Evolutionary conservation across 306 rosid species (phyloP), one percentile per base, ranked within the genome.

Genomic region (Lathyrus aphaca): DNA sequence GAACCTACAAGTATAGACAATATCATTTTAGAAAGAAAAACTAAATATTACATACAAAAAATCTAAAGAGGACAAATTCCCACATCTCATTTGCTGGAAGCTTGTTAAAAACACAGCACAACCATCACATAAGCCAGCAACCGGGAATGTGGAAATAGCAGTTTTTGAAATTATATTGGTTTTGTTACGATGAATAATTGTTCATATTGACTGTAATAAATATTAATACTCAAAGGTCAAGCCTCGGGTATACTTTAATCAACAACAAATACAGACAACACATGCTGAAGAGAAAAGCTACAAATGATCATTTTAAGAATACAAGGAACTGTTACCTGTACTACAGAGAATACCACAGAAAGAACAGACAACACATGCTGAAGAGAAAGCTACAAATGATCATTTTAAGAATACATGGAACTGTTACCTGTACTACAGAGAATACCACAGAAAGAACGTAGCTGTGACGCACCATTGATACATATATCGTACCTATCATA

Each of bases 381-480:
- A 46, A 45, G 66, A 39, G 15, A 15, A 40, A 76, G 29, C 71
- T 61, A 72, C 57, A 59, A 53, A 40, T 63, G 39, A 63, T 14
- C 15, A 51, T 19, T 67, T 44, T 19, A 61, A 39, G 19, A 53
- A 64, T 35, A 68, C 35, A 32, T 18, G 69, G 67, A 68, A 63
- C n/a, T 32, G 66, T 67, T 84, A 95, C 99, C 99, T 95, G 99
- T 74, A 89, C 55, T 29, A 91, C 90, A 59, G 99, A 95, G 87
- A 95, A 95, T 81, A 89, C 55, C 81, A 95, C 97, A 39, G 99
- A 95, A 71, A 95, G 91, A 77, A 95, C 23, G 76, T 95, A 95
- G 84, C 95, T 95, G 78, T 91, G 99, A 37, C 79, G 93, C 68
- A 88, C 95, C 99, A 95, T 95, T 43, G 99, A 95, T 35, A 95